phyloP scores from a whole-genome alignment of 371 early-diverging fungal genomes.

The Phascolomyces articulosus region DNA sequence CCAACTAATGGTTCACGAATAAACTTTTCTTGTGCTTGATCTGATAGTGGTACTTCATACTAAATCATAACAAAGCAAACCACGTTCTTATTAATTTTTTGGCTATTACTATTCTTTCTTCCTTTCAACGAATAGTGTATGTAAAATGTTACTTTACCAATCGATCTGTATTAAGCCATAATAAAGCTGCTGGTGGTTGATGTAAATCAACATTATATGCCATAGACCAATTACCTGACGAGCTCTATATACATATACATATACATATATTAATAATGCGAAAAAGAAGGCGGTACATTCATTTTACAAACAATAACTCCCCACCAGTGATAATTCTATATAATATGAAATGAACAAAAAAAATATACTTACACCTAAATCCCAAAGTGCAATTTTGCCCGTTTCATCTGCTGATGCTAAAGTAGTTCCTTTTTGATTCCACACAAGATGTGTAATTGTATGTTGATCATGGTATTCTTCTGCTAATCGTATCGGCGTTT shows the following conservation, averaged over 20 bases:
- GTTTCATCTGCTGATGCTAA: conserved; percentile 51
- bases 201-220: conserved; percentile 33
- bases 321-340: too few species aligned
- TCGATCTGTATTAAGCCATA: conserved; percentile 50
- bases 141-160: conserved; percentile 21
- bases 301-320: too few species aligned
- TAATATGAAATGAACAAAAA: too few species aligned
- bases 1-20: conserved; percentile 23
- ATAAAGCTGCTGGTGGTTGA: conserved; percentile 46
- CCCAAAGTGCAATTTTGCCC: conserved; percentile 47
- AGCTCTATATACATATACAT: conserved; percentile 18
- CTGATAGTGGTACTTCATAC: conserved; percentile 12
- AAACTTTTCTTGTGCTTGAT: conserved; percentile 15
- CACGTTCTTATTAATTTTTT: not conserved
- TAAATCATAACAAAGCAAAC: conserved; percentile 11
- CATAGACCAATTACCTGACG: conserved; percentile 37
- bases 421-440: conserved; percentile 47
- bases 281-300: too few species aligned
- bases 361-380: conserved; percentile 30
- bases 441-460: conserved; percentile 44
- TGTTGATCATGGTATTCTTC: conserved; percentile 40
- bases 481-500: conserved; percentile 29
- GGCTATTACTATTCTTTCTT: not conserved
- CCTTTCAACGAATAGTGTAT: too few species aligned
- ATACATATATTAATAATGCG: too few species aligned